These are phyloP conservation scores for Biscutella laevigata DNA, from an alignment of 441 rosid genomes.

Conservation along the genomic window DNA sequence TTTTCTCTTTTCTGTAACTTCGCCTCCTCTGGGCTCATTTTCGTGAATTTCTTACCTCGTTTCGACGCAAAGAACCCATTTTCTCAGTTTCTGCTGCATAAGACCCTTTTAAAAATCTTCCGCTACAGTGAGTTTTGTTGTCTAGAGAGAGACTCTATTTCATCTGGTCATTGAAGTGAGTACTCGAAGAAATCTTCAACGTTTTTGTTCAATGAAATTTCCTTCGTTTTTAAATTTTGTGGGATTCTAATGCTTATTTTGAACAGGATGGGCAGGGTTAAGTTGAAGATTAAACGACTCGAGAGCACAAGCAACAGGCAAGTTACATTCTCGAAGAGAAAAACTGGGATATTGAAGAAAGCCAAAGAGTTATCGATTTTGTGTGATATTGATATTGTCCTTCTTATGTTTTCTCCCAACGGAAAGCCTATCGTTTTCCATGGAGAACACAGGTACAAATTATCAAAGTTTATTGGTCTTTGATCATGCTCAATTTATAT, in stretches of 20 bases:
- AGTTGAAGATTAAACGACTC: constrained; percentile 48
- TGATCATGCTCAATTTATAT: neutral
- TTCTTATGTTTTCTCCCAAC: constrained; percentile 56
- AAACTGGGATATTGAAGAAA: constrained; percentile 44
- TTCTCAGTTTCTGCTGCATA: constrained; percentile 3
- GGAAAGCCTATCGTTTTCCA: constrained; percentile 41
- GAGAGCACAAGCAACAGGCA: constrained; percentile 48
- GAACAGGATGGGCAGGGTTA: constrained; percentile 54
- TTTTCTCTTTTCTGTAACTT: constrained; percentile 29
- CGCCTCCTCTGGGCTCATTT: constrained; percentile 20
- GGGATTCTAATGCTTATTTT: neutral
- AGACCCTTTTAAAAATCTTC: neutral
- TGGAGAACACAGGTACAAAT: constrained; percentile 41
- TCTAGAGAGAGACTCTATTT: constrained; percentile 15
- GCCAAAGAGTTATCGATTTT: constrained; percentile 47
- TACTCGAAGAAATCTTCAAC: neutral
- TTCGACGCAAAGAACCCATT: neutral
- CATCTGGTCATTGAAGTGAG: constrained; percentile 17
- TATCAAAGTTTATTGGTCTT: neutral
- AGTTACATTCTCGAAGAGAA: constrained; percentile 48
- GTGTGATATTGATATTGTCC: constrained; percentile 49
- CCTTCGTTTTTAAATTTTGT: neutral
- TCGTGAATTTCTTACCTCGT: constrained; percentile 17
- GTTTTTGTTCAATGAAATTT: neutral
- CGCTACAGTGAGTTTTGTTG: constrained; percentile 20